Conservation (phyloP, 768 basidiomycete genomes). For the Rubroboletus pulcherrimus region DNA sequence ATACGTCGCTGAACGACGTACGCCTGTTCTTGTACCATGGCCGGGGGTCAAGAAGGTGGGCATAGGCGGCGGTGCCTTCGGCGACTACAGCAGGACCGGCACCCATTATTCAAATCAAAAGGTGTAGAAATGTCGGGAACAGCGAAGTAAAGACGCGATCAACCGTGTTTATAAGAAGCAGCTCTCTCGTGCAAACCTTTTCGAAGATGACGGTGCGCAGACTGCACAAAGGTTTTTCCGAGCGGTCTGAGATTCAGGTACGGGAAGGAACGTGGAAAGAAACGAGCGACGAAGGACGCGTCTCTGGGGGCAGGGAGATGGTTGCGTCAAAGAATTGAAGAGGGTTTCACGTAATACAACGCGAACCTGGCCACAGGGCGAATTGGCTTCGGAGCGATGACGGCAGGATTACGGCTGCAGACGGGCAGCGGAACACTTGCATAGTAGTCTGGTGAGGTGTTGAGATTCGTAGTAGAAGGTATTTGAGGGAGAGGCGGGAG, state of each 20-base stretch:
- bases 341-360: not conserved
- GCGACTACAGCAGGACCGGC: conserved; percentile 44
- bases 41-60: conserved; percentile 54
- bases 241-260: not conserved
- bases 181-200: not conserved
- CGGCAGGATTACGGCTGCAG: not conserved
- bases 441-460: not conserved
- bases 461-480: not conserved
- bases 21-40: conserved; percentile 72
- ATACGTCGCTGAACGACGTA: conserved; percentile 21
- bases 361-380: not conserved
- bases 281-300: not conserved
- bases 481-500: not conserved
- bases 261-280: conserved; percentile 3
- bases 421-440: not conserved
- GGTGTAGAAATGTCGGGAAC: not conserved
- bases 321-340: not conserved
- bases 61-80: conserved; percentile 37
- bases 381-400: not conserved
- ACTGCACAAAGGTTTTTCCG: not conserved
- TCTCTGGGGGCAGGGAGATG: not conserved
- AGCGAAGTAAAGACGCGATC: not conserved
- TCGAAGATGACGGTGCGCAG: not conserved
- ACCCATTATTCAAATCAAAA: conserved; percentile 42
- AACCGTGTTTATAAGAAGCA: not conserved